Evolutionary conservation across 2,329 filamentous ascomycete species (phyloP).

Genomic region (Ophiostoma fasciatum): DNA sequence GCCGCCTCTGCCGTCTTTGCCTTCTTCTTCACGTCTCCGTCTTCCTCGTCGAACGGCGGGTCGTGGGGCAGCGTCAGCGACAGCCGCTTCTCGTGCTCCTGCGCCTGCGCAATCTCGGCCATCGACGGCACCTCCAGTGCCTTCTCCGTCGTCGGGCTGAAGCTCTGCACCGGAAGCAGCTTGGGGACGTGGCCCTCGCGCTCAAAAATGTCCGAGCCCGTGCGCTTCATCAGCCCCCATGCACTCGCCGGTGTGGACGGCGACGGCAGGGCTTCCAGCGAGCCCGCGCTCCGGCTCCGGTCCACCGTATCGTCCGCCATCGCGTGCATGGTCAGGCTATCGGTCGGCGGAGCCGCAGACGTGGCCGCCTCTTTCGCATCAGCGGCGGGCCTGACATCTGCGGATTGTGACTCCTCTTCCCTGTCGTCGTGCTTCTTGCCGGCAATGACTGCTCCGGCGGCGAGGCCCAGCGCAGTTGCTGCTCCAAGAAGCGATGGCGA

Average conservation of each 20-base stretch:
- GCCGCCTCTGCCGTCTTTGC: background rate
- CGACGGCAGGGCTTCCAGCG: conserved; percentile 3
- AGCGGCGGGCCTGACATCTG: too few relatives aligned
- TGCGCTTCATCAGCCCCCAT: conserved; percentile 16
- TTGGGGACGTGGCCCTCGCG: conserved; percentile 18
- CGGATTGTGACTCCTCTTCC: too few relatives aligned
- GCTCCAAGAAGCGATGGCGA: too few relatives aligned
- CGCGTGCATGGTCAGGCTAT: too few relatives aligned
- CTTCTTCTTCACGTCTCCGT: conserved; percentile 2
- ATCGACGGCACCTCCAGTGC: background rate
- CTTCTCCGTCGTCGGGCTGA: conserved; percentile 12
- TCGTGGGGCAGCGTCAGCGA: conserved; percentile 22
- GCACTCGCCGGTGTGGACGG: conserved; percentile 11
- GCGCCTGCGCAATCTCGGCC: conserved; percentile 14
- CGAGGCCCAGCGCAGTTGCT: too few relatives aligned
- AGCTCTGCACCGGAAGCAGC: conserved; percentile 15
- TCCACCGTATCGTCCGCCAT: conserved; percentile 11
- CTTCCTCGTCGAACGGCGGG: conserved; percentile 21
- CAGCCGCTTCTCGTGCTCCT: conserved; percentile 20
- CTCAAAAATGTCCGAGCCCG: conserved; percentile 15
- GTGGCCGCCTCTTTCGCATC: too few relatives aligned
- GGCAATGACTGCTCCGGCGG: too few relatives aligned
- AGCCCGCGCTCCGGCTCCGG: conserved; percentile 5
- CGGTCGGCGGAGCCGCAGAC: too few relatives aligned
- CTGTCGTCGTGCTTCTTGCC: too few relatives aligned